Evolutionary conservation across 306 rosid species (phyloP), one percentile per base, ranked within the genome.

Genomic region (Pterocarpus santalinus): DNA sequence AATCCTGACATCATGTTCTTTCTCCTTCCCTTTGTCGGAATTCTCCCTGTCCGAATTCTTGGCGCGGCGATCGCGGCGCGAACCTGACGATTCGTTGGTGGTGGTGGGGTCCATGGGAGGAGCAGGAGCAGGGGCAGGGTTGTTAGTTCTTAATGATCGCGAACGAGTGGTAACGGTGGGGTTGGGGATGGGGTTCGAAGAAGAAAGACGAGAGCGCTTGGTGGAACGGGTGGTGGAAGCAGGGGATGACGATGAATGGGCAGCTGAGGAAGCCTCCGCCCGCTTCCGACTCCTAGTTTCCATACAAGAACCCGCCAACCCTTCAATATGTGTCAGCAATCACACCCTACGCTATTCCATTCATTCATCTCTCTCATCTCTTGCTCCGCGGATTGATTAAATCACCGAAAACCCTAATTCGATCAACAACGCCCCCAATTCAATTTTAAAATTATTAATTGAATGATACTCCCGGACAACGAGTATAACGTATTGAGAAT

Each of bases 231-330:
- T 90, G 79, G 90, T 76, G 16, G 91, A 88, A 86, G 86, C 90
- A 12, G 96, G 73, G 7, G 94, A 88, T 0, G 91, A 89, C 5
- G 98, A 87, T 79, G 96, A 92, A 83, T 96, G 98, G 97, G 96
- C 98, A 80, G 98, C 89, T 94, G 97, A 94, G 93, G 97, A 89
- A 85, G 94, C 98, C 97, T 94, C 98, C 94, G 91, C 97, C 98
- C 97, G 93, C 98, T 94, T 94, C 84, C 92, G 97, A 89, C 97
- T 94, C 55, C 97, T 97, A 92, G 98, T 92, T 94, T 94, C 98
- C 98, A 94, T 94, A 92, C 98, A 94, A 94, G 80, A 87, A 87
- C 93, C 86, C 36, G 87, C 83, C 92, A 87, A 22, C 92, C 98
- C 95, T 85, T 82, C 79, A 75, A 77, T 85, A 79, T 63, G 79